phyloP scores from a whole-genome alignment of 2,329 filamentous ascomycete genomes.

The Raffaelea albimanens region DNA sequence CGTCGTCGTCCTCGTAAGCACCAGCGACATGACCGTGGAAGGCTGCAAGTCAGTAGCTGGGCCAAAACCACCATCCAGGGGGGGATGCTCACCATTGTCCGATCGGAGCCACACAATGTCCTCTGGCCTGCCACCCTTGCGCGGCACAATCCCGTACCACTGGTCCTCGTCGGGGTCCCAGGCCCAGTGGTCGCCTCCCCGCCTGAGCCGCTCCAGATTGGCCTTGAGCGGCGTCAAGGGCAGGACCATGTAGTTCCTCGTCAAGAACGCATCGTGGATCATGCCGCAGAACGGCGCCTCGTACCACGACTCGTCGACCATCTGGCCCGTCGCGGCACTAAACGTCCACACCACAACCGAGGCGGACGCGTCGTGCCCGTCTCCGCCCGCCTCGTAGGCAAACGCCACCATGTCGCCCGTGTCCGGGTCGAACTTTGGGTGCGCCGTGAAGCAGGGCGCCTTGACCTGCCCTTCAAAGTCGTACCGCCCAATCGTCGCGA shows the following conservation, averaged over 20 bases:
- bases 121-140: constrained; percentile 36
- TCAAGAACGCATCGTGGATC: constrained; percentile 40
- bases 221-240: constrained; percentile 39
- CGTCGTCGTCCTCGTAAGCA: constrained; percentile 36
- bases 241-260: constrained; percentile 36
- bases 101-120: constrained; percentile 43
- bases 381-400: constrained; percentile 37
- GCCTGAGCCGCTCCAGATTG: constrained; percentile 30
- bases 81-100: constrained; percentile 33
- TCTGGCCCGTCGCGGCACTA: constrained; percentile 26
- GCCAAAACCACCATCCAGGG: background rate
- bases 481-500: constrained; percentile 39
- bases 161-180: constrained; percentile 46
- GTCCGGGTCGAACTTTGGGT: constrained; percentile 42
- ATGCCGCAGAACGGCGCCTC: constrained; percentile 41
- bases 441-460: constrained; percentile 38
- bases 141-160: constrained; percentile 43
- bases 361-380: constrained; percentile 30
- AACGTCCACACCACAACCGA: constrained; percentile 39
- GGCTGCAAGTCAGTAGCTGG: constrained; percentile 13
- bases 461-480: constrained; percentile 41
- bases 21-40: constrained; percentile 39
- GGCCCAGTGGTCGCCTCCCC: constrained; percentile 39
- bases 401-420: constrained; percentile 43
- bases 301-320: constrained; percentile 38